Evolutionary conservation across 192 early-diverging fungal species (phyloP).

Genomic region (Linnemannia hyalina): DNA sequence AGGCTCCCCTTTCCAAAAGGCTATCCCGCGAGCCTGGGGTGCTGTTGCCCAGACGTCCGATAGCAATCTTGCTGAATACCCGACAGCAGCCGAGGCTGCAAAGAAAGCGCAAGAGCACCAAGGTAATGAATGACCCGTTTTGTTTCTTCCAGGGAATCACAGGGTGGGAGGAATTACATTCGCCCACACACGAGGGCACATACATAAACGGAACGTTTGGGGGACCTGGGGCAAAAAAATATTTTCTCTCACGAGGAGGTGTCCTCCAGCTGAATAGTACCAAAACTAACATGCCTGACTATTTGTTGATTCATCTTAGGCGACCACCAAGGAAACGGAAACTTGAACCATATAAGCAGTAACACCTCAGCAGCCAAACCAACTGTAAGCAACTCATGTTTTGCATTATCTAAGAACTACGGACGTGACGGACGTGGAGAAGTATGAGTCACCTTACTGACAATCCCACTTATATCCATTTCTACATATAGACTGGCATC

Average conservation of each 20-base stretch:
- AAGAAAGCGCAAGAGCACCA: conserved; percentile 39
- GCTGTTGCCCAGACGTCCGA: conserved; percentile 23
- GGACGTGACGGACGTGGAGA: neutral
- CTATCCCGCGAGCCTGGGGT: conserved; percentile 40
- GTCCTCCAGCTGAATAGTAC: neutral
- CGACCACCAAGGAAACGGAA: conserved; percentile 4
- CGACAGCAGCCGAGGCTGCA: conserved; percentile 54
- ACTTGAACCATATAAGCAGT: neutral
- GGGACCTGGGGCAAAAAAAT: neutral
- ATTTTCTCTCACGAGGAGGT: neutral
- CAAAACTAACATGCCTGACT: neutral
- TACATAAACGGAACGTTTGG: too few species aligned
- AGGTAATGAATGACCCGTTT: conserved; percentile 28
- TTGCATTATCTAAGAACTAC: neutral
- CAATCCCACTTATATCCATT: neutral
- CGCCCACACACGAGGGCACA: neutral
- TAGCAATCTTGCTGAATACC: conserved; percentile 38
- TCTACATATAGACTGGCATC: neutral
- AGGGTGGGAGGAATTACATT: neutral
- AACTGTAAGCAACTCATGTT: neutral
- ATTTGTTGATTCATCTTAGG: neutral
- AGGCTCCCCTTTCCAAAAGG: conserved; percentile 34
- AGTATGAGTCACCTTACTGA: neutral
- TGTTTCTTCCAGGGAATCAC: neutral
- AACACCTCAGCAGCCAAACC: neutral